Conservation (phyloP, 352 stramenopile genomes). For the Plasmopara muralis region DNA sequence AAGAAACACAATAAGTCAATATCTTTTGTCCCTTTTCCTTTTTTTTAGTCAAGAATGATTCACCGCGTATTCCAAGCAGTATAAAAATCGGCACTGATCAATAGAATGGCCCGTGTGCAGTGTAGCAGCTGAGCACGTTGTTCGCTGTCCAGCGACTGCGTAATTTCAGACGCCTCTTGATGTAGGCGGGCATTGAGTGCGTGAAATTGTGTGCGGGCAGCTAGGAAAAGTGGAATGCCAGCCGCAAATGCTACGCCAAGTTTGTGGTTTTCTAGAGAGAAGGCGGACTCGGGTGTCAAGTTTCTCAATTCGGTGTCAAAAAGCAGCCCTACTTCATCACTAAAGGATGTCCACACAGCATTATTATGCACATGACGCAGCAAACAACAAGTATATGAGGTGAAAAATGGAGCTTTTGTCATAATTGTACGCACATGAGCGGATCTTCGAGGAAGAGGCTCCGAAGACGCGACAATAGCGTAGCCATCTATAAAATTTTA, state of each 20-base stretch:
- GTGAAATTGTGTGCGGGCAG: constrained; percentile 51
- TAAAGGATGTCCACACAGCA: constrained; percentile 11
- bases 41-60: not conserved
- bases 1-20: not conserved
- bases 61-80: constrained; percentile 79
- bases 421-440: constrained; percentile 38
- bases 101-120: constrained; percentile 55
- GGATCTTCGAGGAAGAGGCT: constrained; percentile 57
- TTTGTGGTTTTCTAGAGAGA: constrained; percentile 71
- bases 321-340: constrained; percentile 71
- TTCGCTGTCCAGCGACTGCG: constrained; percentile 1
- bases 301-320: constrained; percentile 43
- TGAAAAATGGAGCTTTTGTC: not conserved
- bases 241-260: constrained; percentile 62
- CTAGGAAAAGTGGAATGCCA: constrained; percentile 41
- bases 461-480: constrained; percentile 32
- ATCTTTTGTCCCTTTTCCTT: not conserved
- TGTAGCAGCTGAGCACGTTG: constrained; percentile 31
- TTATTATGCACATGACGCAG: not conserved
- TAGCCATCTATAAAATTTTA: constrained; percentile 2
- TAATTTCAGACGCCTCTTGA: constrained; percentile 8
- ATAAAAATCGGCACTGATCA: constrained; percentile 80
- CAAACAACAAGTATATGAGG: not conserved
- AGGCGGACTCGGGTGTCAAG: constrained; percentile 44
- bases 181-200: constrained; percentile 28